Percentiles rank a stretch among this genome's conserved stretches.
These are phyloP conservation scores for Penicillium aurantiogriseum DNA, from an alignment of 2,329 filamentous ascomycete genomes.

Conservation along the genomic window DNA sequence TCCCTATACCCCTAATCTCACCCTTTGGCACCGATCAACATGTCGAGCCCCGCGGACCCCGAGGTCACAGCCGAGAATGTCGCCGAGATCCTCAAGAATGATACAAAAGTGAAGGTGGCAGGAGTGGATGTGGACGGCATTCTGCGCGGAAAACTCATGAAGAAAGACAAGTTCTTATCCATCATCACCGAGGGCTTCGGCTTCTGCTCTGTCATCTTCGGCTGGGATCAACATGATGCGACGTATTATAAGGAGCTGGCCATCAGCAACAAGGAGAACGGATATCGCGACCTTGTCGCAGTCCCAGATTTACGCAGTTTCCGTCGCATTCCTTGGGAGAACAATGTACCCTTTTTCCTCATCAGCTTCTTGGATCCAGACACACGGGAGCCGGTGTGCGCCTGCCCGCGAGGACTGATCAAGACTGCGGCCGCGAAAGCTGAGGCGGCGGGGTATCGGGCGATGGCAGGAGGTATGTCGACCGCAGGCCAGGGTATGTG, in stretches of 20 bases:
- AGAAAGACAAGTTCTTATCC: constrained; percentile 88
- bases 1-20: neutral
- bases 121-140: constrained; percentile 85
- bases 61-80: constrained; percentile 61
- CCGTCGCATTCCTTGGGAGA: constrained; percentile 86
- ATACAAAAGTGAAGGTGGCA: constrained; percentile 80
- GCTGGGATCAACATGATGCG: constrained; percentile 96
- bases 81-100: constrained; percentile 64
- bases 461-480: constrained; percentile 80
- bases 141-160: constrained; percentile 84
- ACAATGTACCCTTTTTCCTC: constrained; percentile 80
- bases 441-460: constrained; percentile 66
- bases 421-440: constrained; percentile 67
- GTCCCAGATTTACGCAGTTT: constrained; percentile 75
- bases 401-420: constrained; percentile 76
- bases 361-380: constrained; percentile 83
- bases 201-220: constrained; percentile 91
- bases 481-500: neutral
- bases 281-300: constrained; percentile 81
- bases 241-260: constrained; percentile 82
- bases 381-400: constrained; percentile 66
- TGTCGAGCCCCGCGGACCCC: constrained; percentile 11
- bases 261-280: constrained; percentile 87
- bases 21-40: constrained; percentile 2
- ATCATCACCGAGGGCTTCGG: constrained; percentile 80